Conservation (phyloP, 306 rosid species). For the Phaseolus lunatus region DNA sequence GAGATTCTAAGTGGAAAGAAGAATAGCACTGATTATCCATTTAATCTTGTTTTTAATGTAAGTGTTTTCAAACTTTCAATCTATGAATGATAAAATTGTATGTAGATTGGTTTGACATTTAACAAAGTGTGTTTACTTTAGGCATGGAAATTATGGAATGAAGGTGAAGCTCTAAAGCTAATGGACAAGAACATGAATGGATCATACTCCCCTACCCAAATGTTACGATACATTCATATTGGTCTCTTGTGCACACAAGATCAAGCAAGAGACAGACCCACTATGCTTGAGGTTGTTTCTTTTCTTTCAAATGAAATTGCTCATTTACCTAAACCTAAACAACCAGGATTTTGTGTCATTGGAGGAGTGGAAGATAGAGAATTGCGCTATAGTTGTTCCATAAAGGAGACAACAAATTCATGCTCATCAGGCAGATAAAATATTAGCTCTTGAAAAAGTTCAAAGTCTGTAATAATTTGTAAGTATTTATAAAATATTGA, state of each 20-base stretch:
- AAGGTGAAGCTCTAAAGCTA: not conserved
- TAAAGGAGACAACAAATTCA: conserved; percentile 13
- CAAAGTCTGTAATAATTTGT: not conserved
- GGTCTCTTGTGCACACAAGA: not conserved
- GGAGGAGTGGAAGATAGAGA: not conserved
- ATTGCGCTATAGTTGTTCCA: not conserved
- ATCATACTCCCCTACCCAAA: not conserved
- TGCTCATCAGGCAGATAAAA: not conserved
- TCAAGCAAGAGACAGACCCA: not conserved
- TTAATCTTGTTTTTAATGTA: not conserved
- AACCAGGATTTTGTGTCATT: conserved; percentile 8
- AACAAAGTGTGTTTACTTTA: not conserved
- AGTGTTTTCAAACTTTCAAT: not conserved
- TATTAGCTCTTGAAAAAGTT: not conserved
- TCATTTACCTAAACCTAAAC: not conserved
- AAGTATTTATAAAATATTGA: too few relatives aligned
- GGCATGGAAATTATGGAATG: conserved; percentile 9
- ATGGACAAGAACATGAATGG: not conserved
- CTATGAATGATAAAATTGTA: not conserved
- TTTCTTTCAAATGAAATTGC: not conserved
- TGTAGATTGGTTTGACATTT: not conserved
- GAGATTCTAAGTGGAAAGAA: conserved; percentile 1
- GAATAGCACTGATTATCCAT: not conserved
- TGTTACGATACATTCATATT: not conserved
- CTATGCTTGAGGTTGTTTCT: not conserved